Conservation (phyloP, 2,329 filamentous ascomycete species). For the Allantophomopsis lycopodina region DNA sequence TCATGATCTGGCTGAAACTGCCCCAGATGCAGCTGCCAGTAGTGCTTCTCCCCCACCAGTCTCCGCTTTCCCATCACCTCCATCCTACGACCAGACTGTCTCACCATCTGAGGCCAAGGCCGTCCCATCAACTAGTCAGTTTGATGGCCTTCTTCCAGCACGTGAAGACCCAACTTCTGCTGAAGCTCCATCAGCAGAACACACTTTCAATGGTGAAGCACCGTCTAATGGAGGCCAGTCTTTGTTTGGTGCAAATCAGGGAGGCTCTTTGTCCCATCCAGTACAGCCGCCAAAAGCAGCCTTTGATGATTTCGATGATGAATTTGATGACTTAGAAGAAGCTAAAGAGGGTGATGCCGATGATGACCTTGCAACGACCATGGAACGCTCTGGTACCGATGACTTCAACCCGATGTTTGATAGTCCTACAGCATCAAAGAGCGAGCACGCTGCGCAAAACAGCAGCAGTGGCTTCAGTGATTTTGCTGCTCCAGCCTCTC, state of each 20-base stretch:
- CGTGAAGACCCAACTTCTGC: slow-evolving; percentile 32
- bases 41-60: slow-evolving; percentile 30
- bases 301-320: slow-evolving; percentile 66
- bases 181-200: slow-evolving; percentile 11
- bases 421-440: slow-evolving; percentile 28
- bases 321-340: slow-evolving; percentile 73
- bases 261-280: slow-evolving; percentile 12
- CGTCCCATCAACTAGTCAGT: slow-evolving; percentile 34
- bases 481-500: slow-evolving; percentile 31
- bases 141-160: slow-evolving; percentile 38
- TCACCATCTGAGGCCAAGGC: slow-evolving; percentile 22
- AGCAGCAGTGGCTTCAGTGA: slow-evolving; percentile 22
- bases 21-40: slow-evolving; percentile 12
- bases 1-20: slow-evolving; percentile 10
- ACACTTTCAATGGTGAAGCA: slow-evolving; percentile 9
- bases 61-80: slow-evolving; percentile 42
- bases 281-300: slow-evolving; percentile 29
- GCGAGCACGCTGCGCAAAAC: slow-evolving; percentile 11
- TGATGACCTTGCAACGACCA: slow-evolving; percentile 60
- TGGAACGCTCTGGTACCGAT: slow-evolving; percentile 48
- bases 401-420: slow-evolving; percentile 79
- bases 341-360: slow-evolving; percentile 70
- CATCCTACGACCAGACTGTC: slow-evolving; percentile 33
- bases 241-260: slow-evolving; percentile 9
- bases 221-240: slow-evolving; percentile 5